A percentile compares a stretch with the other conserved stretches of the same genome.
Evolutionary conservation across 306 rosid genomes (phyloP).

Genomic region (Gastrolobium bilobum): DNA sequence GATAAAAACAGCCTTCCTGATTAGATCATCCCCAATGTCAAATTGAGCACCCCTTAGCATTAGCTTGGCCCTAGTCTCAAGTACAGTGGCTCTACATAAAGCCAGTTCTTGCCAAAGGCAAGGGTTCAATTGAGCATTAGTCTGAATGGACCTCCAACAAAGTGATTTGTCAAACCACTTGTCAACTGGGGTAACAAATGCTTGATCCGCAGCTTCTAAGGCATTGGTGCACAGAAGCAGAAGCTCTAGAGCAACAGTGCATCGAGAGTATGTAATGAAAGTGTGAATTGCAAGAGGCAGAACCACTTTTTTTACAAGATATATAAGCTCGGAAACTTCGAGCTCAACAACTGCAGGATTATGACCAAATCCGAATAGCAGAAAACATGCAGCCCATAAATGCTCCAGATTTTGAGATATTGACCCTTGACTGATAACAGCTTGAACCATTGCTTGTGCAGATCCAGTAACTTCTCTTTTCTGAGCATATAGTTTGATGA

Average conservation of each 20-base stretch:
- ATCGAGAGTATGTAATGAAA: slow-evolving; percentile 81
- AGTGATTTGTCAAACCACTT: slow-evolving; percentile 84
- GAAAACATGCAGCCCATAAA: slow-evolving; percentile 88
- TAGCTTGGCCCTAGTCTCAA: slow-evolving; percentile 86
- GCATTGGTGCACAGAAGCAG: slow-evolving; percentile 81
- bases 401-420: slow-evolving; percentile 72
- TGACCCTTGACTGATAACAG: slow-evolving; percentile 72
- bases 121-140: slow-evolving; percentile 87
- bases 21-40: slow-evolving; percentile 82
- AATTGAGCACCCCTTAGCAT: slow-evolving; percentile 94
- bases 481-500: slow-evolving; percentile 70
- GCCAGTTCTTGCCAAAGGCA: slow-evolving; percentile 94
- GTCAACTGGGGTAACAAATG: slow-evolving; percentile 82
- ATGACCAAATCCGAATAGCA: slow-evolving; percentile 77
- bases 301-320: slow-evolving; percentile 71
- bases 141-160: slow-evolving; percentile 83
- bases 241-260: slow-evolving; percentile 81
- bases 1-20: slow-evolving; percentile 85
- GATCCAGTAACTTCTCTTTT: slow-evolving; percentile 69
- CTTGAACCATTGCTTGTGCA: slow-evolving; percentile 83
- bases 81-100: slow-evolving; percentile 80
- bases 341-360: slow-evolving; percentile 77
- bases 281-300: slow-evolving; percentile 82
- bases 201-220: slow-evolving; percentile 87
- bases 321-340: slow-evolving; percentile 71